phyloP scores from a whole-genome alignment of 257 asterid species.

The Solanum neorickii region DNA sequence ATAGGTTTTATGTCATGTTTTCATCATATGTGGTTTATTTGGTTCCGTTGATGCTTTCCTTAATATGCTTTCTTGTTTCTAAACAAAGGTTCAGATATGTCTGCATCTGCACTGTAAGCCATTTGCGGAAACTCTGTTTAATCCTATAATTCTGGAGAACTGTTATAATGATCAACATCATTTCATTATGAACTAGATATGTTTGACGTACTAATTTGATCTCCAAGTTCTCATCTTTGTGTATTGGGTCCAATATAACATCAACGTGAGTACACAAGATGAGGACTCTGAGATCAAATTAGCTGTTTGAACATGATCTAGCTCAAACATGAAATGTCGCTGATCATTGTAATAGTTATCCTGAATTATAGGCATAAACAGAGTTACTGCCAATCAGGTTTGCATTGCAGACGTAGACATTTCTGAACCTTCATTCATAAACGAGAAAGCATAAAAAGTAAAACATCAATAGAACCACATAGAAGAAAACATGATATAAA shows the following conservation, averaged over 20 bases:
- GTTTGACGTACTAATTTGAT: conserved; percentile 51
- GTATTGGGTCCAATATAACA: conserved; percentile 1
- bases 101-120: conserved; percentile 39
- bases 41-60: background rate
- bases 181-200: conserved; percentile 82
- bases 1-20: conserved; percentile 41
- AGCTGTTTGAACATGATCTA: conserved; percentile 71
- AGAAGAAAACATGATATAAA: conserved; percentile 5
- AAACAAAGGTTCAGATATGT: conserved; percentile 51
- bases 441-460: conserved; percentile 3
- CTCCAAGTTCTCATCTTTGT: conserved; percentile 18
- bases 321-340: conserved; percentile 65
- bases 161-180: conserved; percentile 27
- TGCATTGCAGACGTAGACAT: conserved; percentile 40
- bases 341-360: conserved; percentile 52
- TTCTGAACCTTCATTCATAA: conserved; percentile 39
- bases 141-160: conserved; percentile 59
- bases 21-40: background rate
- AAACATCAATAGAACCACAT: background rate
- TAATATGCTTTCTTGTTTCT: background rate
- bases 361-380: conserved; percentile 49
- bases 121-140: conserved; percentile 42
- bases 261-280: conserved; percentile 12
- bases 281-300: conserved; percentile 47
- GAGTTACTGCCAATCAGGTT: conserved; percentile 33